Percentiles rank a stretch among this genome's conserved stretches.
phyloP scores from a whole-genome alignment of 192 early-diverging fungal species.

The Coemansia sp. region DNA sequence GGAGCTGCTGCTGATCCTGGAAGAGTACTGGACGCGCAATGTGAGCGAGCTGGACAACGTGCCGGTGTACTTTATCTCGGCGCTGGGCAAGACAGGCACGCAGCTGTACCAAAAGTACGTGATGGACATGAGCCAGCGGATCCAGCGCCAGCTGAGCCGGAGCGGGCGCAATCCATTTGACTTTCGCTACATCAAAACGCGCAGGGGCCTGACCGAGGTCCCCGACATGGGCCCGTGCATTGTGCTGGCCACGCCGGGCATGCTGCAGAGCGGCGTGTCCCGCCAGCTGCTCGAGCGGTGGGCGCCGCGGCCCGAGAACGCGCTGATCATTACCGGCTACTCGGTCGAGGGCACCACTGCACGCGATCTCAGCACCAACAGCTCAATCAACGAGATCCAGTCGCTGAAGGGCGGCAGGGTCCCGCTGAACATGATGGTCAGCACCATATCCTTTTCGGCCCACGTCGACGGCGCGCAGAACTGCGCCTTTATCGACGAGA shows the following conservation, averaged over 20 bases:
- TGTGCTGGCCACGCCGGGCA: slow-evolving; percentile 97
- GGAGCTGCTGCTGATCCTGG: slow-evolving; percentile 93
- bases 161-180: slow-evolving; percentile 89
- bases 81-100: slow-evolving; percentile 96
- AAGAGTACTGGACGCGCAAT: slow-evolving; percentile 95
- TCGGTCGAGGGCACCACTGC: slow-evolving; percentile 96
- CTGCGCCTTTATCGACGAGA: slow-evolving; percentile 93
- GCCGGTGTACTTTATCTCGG: slow-evolving; percentile 94
- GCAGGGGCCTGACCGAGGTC: slow-evolving; percentile 82
- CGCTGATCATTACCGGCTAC: slow-evolving; percentile 94
- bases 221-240: slow-evolving; percentile 97
- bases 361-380: slow-evolving; percentile 75
- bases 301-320: slow-evolving; percentile 90
- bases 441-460: slow-evolving; percentile 96
- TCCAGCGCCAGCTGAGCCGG: slow-evolving; percentile 77
- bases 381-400: slow-evolving; percentile 80
- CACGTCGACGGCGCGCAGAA: slow-evolving; percentile 98
- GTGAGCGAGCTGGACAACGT: slow-evolving; percentile 78
- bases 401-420: slow-evolving; percentile 79
- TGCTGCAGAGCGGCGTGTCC: slow-evolving; percentile 95
- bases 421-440: slow-evolving; percentile 78
- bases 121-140: slow-evolving; percentile 97
- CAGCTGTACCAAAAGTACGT: slow-evolving; percentile 95
- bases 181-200: slow-evolving; percentile 92
- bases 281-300: slow-evolving; percentile 95